These are phyloP conservation scores for Xylariaceae sp. DNA, from an alignment of 2,329 filamentous ascomycete genomes.

Conservation along the genomic window DNA sequence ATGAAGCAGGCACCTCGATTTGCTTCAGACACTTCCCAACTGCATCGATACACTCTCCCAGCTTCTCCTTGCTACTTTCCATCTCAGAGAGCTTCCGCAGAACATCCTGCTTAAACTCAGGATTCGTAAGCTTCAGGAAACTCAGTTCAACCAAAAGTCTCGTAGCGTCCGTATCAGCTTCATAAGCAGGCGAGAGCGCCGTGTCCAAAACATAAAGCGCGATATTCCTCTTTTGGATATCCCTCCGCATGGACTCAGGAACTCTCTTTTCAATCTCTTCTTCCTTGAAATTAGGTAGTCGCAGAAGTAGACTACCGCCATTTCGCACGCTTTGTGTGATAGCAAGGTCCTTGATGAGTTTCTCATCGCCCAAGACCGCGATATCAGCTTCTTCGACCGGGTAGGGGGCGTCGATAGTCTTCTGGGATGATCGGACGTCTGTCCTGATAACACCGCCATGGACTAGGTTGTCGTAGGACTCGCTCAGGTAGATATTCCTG, in stretches of 20 bases:
- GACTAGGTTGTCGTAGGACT: constrained; percentile 57
- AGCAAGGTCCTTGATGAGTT: constrained; percentile 72
- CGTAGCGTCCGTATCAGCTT: constrained; percentile 56
- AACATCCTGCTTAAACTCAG: constrained; percentile 56
- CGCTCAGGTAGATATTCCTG: constrained; percentile 57
- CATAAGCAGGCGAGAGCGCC: constrained; percentile 59
- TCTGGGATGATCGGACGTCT: constrained; percentile 78
- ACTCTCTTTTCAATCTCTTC: constrained; percentile 88
- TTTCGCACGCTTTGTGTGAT: constrained; percentile 64
- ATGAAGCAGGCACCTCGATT: constrained; percentile 71
- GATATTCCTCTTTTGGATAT: constrained; percentile 62
- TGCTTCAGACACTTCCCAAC: constrained; percentile 65
- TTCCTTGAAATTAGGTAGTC: constrained; percentile 72
- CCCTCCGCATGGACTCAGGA: constrained; percentile 62
- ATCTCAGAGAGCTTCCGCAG: constrained; percentile 60
- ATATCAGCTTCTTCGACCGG: constrained; percentile 73
- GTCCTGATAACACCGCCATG: constrained; percentile 76
- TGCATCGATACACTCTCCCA: constrained; percentile 57
- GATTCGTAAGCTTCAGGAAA: constrained; percentile 72
- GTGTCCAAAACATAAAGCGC: constrained; percentile 73
- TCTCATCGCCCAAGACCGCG: constrained; percentile 70
- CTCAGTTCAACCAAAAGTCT: constrained; percentile 70
- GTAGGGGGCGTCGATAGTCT: constrained; percentile 79
- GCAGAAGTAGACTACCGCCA: constrained; percentile 68
- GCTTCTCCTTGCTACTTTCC: constrained; percentile 45